phyloP scores from a whole-genome alignment of 371 early-diverging fungal species.

The Coemansia sp. region DNA sequence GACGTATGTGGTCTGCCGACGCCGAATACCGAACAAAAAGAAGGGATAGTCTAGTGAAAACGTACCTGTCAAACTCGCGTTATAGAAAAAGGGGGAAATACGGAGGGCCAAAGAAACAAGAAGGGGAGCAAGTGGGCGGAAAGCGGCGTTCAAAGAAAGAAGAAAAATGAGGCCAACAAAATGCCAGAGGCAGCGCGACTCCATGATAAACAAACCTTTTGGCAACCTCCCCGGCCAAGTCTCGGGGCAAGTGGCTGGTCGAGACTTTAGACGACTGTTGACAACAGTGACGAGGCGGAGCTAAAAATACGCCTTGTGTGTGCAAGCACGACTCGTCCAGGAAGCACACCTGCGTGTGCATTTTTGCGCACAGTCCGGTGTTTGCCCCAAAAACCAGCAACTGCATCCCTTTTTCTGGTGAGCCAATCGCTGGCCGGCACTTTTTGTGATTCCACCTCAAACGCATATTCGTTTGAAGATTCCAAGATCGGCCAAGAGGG shows the following conservation, averaged over 20 bases:
- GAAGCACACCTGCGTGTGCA: not conserved
- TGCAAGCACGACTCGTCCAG: not conserved
- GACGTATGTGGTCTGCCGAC: not conserved
- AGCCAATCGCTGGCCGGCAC: not conserved
- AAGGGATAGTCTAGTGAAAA: not conserved
- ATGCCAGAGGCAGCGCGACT: not conserved
- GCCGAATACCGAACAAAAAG: not conserved
- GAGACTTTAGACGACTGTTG: not conserved
- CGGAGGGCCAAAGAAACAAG: not conserved
- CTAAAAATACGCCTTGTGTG: slow-evolving; percentile 1
- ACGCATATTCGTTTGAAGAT: no score
- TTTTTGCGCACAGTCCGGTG: not conserved
- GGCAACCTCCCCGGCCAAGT: not conserved
- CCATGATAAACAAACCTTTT: slow-evolving; percentile 4
- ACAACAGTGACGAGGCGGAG: not conserved
- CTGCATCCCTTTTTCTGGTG: not conserved
- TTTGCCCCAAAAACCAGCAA: not conserved
- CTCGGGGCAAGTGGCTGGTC: not conserved
- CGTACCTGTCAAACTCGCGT: slow-evolving; percentile 6
- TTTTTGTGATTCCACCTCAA: not conserved
- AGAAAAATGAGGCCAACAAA: not conserved
- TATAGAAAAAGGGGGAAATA: not conserved
- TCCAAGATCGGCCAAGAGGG: not conserved
- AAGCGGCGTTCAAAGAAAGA: slow-evolving; percentile 3
- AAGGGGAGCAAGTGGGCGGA: not conserved